phyloP scores from a whole-genome alignment of 2,329 filamentous ascomycete genomes.

The Xylariaceae sp. region DNA sequence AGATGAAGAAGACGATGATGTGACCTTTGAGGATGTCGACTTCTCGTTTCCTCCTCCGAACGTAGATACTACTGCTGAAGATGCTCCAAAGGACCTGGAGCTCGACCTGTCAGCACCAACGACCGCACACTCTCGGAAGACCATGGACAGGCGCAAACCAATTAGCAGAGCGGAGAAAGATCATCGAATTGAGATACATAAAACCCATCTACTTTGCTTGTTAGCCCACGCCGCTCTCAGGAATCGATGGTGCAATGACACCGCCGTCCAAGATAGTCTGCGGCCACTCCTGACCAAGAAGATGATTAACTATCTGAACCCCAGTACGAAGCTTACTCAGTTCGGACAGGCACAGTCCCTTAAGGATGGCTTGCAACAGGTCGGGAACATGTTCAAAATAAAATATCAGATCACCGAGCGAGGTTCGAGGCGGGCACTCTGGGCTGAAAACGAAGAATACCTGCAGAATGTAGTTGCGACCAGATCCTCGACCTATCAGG shows the following conservation, averaged over 20 bases:
- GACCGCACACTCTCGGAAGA: slow-evolving; percentile 36
- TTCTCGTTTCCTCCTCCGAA: slow-evolving; percentile 38
- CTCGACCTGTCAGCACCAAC: slow-evolving; percentile 56
- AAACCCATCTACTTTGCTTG: slow-evolving; percentile 81
- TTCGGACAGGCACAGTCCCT: slow-evolving; percentile 77
- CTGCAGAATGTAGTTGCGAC: slow-evolving; percentile 55
- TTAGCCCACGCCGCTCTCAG: slow-evolving; percentile 75
- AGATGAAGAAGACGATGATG: slow-evolving; percentile 45
- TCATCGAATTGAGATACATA: slow-evolving; percentile 76
- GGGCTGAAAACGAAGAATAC: slow-evolving; percentile 70
- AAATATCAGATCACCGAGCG: slow-evolving; percentile 72
- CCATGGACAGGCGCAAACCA: slow-evolving; percentile 51
- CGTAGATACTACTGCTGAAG: slow-evolving; percentile 19
- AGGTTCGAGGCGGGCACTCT: slow-evolving; percentile 71
- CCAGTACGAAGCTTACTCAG: slow-evolving; percentile 67
- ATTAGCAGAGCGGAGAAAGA: slow-evolving; percentile 57
- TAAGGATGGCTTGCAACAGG: slow-evolving; percentile 75
- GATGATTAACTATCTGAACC: slow-evolving; percentile 68
- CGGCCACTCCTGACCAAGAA: slow-evolving; percentile 67
- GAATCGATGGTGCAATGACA: slow-evolving; percentile 89
- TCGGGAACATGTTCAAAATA: slow-evolving; percentile 66
- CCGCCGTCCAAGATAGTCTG: slow-evolving; percentile 66
- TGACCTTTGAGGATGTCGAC: slow-evolving; percentile 54
- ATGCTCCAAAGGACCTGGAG: slow-evolving; percentile 45
- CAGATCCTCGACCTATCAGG: slow-evolving; percentile 17